Base-by-base conservation (phyloP, 345 rosid genomes). In the Dipteronia dyeriana region DNA sequence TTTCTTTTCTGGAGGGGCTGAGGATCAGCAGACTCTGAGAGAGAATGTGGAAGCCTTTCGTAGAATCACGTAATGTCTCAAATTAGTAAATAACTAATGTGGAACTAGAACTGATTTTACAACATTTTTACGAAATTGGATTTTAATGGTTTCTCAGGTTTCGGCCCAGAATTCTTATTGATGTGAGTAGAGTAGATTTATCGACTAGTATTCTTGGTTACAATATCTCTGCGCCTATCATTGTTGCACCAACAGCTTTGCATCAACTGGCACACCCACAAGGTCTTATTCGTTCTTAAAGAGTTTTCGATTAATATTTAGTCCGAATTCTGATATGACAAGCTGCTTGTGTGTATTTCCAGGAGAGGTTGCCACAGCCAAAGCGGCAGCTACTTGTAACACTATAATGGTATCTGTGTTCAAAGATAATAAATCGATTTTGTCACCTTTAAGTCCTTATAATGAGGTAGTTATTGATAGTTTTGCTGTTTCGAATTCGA, bases 301-400 rank as follows among this genome's bases (percentile, higher is more conserved):
- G 54, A 9, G 5, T 51, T 43, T 57, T 69, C 47, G 22, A 22
- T 51, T 22, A 9, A 20, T 9, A 12, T 29, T 68, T 14, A 38
- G 34, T 61, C 1, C 63, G 29, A 67, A 9, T 59, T 54, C 67
- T 60, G 13, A 73, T 29, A 75, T 69, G 29, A 41, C 60, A 38
- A 31, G 31, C 49, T 82, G 43, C 80, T 84, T 68, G 26, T 53
- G 39, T 78, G 75, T 43, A 60, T 64, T 16, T 39, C 14, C 85
- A 95, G 99, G 98, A 53, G 99, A 95, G 84, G 85, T 82, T 51
- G 97, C 94, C 39, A 93, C 97, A 13, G 98, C 99, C 13, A 90
- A 86, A 90, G 98, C 99, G 66, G 97, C 96, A 53, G 94, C 97
- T 86, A 84, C 91, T 0, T 84, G 88, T 77, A 86, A 90, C 81